Evolutionary conservation across 2,329 filamentous ascomycete species (phyloP), one percentile per base, ranked within the genome.

Genomic region (Alternaria arbusti): DNA sequence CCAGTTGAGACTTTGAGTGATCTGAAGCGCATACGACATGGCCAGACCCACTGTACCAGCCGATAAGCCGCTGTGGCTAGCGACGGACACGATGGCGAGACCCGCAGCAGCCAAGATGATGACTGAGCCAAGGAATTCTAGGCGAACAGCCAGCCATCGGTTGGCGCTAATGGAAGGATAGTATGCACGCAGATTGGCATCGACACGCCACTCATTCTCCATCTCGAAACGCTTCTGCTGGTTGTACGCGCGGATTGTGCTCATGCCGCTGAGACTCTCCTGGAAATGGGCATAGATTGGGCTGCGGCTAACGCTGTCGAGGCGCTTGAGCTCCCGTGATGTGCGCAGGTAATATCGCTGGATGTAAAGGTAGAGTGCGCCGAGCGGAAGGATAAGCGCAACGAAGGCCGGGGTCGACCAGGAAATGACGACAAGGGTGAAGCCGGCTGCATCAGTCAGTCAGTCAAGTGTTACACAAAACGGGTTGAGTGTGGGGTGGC

Each of bases 241-340:
- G 65, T 91, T 88, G 83, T 97, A 99, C 36, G 96, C 96, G 69
- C 96, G 91, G 75, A 99, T 98, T 11, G 96, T 99, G 64, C 92
- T 93, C 76, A 97, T 91, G 46, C 96, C 96, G 65, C 93, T 95
- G 10, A 99, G 87, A 2, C 94, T 96, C 82, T 99, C 96, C 78
- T 99, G 96, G 83, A 99, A 99, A 80, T 99, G 96, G 7, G 96
- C 96, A 79, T 94, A 99, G 73, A 99, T 97, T 25, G 96, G 96
- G 79, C 94, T 97, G 73, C 94, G 90, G 78, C 91, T 97, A 70
- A 98, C 91, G 78, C 94, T 97, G 81, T 99, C 96, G 63, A 99
- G 86, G 69, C 96, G 88, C 85, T 99, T 99, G 68, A 99, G 86
- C 83, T 99, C 96, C 67, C 96, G 91, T 63, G 96, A 99, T 13